A percentile compares a stretch with the other conserved stretches of the same genome.
Evolutionary conservation across 345 rosid genomes (phyloP).

Genomic region (Moricandia moricandioides): DNA sequence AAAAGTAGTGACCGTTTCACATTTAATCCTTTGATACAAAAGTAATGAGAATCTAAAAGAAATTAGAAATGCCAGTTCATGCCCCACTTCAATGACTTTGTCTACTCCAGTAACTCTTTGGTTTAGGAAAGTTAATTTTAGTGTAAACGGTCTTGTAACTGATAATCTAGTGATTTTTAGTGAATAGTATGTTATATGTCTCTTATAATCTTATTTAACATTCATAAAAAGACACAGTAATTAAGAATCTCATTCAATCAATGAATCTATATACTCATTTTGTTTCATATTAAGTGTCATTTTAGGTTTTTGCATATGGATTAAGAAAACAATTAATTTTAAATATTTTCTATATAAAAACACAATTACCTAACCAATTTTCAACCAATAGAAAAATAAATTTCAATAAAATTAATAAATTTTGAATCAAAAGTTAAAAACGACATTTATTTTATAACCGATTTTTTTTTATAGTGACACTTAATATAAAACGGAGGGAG

Average conservation of each 20-base stretch:
- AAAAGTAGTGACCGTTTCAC: conserved; percentile 30
- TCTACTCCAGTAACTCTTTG: background rate
- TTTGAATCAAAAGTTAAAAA: too few relatives aligned
- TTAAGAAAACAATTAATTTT: too few relatives aligned
- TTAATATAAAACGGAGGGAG: too few relatives aligned
- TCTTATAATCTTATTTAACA: background rate
- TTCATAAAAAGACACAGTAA: background rate
- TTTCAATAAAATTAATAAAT: too few relatives aligned
- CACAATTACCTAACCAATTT: too few relatives aligned
- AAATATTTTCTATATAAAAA: too few relatives aligned
- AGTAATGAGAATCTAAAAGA: conserved; percentile 12
- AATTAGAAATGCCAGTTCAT: conserved; percentile 5
- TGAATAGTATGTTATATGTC: background rate
- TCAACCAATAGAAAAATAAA: too few relatives aligned
- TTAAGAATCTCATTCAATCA: background rate
- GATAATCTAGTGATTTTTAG: background rate
- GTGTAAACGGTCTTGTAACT: background rate
- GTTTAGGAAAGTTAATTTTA: background rate
- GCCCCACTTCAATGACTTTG: conserved; percentile 1
- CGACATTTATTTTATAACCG: too few relatives aligned
- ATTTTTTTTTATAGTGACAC: too few relatives aligned
- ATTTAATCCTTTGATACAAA: conserved; percentile 13
- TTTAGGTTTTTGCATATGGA: too few relatives aligned
- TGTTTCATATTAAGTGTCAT: too few relatives aligned
- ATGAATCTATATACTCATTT: background rate